These are phyloP conservation scores for Teratosphaeria gauchensis DNA, from an alignment of 2,329 filamentous ascomycete genomes.

Conservation along the genomic window DNA sequence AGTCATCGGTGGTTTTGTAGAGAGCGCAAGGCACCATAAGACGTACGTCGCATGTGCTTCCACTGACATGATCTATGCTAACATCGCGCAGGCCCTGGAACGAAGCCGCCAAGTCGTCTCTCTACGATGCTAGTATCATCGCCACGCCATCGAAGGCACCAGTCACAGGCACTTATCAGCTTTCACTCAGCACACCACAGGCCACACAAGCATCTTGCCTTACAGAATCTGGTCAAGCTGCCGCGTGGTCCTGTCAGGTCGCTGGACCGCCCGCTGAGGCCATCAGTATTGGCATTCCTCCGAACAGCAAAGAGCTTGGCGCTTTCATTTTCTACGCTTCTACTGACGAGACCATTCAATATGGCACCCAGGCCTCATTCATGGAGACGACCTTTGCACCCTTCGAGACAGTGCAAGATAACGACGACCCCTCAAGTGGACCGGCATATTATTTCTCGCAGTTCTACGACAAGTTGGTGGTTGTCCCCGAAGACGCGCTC, in stretches of 20 bases:
- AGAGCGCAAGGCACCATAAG: slow-evolving; percentile 11
- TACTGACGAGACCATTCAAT: slow-evolving; percentile 34
- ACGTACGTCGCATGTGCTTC: slow-evolving; percentile 10
- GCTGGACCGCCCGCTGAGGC: slow-evolving; percentile 14
- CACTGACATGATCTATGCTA: slow-evolving; percentile 1
- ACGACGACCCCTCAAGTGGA: slow-evolving; percentile 45
- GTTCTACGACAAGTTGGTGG: slow-evolving; percentile 55
- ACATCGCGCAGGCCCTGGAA: slow-evolving; percentile 1
- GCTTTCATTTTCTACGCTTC: slow-evolving; percentile 22
- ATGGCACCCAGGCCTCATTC: slow-evolving; percentile 48
- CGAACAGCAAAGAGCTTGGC: slow-evolving; percentile 13
- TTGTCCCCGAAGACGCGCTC: slow-evolving; percentile 31
- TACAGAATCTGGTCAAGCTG: slow-evolving; percentile 43
- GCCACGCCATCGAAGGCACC: slow-evolving; percentile 45
- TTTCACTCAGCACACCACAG: slow-evolving; percentile 45
- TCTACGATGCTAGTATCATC: slow-evolving; percentile 32
- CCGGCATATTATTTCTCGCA: slow-evolving; percentile 56
- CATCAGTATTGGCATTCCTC: slow-evolving; percentile 17
- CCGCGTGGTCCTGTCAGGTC: slow-evolving; percentile 56
- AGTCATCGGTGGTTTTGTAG: slow-evolving; percentile 26
- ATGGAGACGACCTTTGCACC: slow-evolving; percentile 33
- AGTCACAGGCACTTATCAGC: slow-evolving; percentile 44
- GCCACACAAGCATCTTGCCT: slow-evolving; percentile 49
- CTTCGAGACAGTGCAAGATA: slow-evolving; percentile 48
- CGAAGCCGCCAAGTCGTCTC: slow-evolving; percentile 9